A percentile compares a stretch with the other conserved stretches of the same genome.
Conservation (phyloP, 2,329 filamentous ascomycete species). For the Penicillium sclerotigenum region DNA sequence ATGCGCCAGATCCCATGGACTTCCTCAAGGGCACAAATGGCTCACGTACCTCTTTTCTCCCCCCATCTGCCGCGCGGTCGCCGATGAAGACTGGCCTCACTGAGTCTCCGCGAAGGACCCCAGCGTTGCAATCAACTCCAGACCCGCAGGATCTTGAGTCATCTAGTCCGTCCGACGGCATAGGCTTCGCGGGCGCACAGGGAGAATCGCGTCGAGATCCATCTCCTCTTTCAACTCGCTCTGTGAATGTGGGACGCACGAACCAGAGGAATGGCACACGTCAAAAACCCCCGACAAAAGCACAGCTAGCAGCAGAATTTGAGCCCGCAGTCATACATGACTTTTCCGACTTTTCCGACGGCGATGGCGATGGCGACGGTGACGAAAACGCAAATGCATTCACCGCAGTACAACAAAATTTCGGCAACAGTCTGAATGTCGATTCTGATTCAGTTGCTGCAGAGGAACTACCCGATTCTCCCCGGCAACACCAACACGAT, state of each 20-base stretch:
- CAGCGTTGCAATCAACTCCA: constrained; percentile 43
- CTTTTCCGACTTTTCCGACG: constrained; percentile 39
- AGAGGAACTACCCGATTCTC: constrained; percentile 10
- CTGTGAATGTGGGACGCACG: constrained; percentile 32
- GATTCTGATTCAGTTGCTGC: constrained; percentile 15
- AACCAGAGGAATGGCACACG: constrained; percentile 25
- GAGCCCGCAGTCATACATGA: constrained; percentile 26
- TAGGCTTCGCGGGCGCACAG: constrained; percentile 24
- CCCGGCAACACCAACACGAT: constrained; percentile 15
- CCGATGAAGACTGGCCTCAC: constrained; percentile 45
- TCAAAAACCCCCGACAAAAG: constrained; percentile 21
- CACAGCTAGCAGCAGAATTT: constrained; percentile 21
- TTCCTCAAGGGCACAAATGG: constrained; percentile 37
- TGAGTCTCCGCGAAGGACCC: constrained; percentile 44
- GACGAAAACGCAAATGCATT: constrained; percentile 35
- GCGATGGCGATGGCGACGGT: constrained; percentile 35
- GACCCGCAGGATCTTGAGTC: constrained; percentile 35
- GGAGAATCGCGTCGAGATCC: constrained; percentile 26
- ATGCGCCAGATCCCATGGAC: constrained; percentile 43
- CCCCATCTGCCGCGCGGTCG: constrained; percentile 43
- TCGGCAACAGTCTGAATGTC: constrained; percentile 26
- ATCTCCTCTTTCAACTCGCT: constrained; percentile 38
- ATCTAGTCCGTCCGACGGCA: constrained; percentile 40
- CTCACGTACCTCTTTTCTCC: constrained; percentile 36
- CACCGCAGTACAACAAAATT: constrained; percentile 25